phyloP scores from a whole-genome alignment of 2,329 filamentous ascomycete genomes.

The Cercospora zeina region DNA sequence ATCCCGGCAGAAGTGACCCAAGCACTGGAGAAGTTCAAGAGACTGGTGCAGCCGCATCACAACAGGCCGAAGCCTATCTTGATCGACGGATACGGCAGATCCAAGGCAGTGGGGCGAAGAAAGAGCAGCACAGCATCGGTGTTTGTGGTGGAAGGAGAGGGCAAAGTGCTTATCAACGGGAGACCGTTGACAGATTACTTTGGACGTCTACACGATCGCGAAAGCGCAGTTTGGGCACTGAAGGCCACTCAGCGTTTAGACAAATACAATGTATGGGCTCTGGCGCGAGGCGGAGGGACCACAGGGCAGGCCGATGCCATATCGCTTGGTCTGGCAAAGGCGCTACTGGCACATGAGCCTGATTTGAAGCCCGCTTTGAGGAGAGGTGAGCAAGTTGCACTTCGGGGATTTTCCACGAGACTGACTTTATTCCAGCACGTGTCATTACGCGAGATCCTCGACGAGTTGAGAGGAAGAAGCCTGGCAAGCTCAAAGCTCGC shows the following conservation, averaged over 20 bases:
- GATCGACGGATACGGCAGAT: constrained; percentile 75
- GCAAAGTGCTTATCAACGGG: constrained; percentile 86
- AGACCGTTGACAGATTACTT: constrained; percentile 81
- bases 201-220: constrained; percentile 84
- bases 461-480: constrained; percentile 96
- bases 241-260: constrained; percentile 79
- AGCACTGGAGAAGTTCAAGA: constrained; percentile 69
- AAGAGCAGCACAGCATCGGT: constrained; percentile 85
- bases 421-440: constrained; percentile 64
- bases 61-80: constrained; percentile 62
- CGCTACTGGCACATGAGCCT: constrained; percentile 86
- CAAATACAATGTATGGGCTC: constrained; percentile 95
- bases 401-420: neutral
- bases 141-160: constrained; percentile 88
- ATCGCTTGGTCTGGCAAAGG: constrained; percentile 85
- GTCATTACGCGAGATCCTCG: constrained; percentile 88
- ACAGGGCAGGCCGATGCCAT: constrained; percentile 96
- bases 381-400: constrained; percentile 68
- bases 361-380: constrained; percentile 82
- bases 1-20: constrained; percentile 68
- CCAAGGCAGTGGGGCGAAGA: constrained; percentile 77
- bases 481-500: constrained; percentile 90
- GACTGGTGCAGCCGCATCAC: constrained; percentile 69
- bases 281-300: constrained; percentile 80
- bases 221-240: constrained; percentile 90